Percentiles rank a stretch among this genome's conserved stretches.
Conservation (phyloP, 495 filamentous ascomycete genomes). For the Xylona heveae region DNA sequence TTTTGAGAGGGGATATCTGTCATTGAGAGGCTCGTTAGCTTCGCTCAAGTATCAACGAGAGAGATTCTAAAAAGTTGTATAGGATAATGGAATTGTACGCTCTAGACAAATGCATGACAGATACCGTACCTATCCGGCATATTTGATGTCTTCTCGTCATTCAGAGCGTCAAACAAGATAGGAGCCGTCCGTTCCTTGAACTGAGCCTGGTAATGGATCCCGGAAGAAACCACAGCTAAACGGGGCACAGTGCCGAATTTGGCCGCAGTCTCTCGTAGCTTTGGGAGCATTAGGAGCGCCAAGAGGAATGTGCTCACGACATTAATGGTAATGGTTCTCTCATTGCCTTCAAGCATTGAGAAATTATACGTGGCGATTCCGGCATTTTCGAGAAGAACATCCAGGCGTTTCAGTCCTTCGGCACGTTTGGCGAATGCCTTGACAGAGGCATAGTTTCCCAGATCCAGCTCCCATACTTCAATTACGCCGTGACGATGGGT, state of each 20-base stretch:
- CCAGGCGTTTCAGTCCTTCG: conserved; percentile 15
- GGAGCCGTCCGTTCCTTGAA: conserved; percentile 11
- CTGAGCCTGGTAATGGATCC: conserved; percentile 11
- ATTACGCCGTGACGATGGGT: conserved; percentile 8
- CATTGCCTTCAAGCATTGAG: conserved; percentile 7
- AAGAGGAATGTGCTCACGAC: conserved; percentile 28
- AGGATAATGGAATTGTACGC: too few species aligned
- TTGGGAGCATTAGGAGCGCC: conserved; percentile 19
- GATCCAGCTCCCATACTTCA: conserved; percentile 22
- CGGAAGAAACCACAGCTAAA: conserved; percentile 13
- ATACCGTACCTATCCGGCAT: conserved; percentile 16
- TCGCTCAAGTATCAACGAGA: too few species aligned
- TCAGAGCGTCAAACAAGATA: conserved; percentile 11
- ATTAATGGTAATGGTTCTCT: conserved; percentile 21
- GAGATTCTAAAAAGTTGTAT: too few species aligned
- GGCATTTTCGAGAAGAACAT: conserved; percentile 13
- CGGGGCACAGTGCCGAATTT: conserved; percentile 11
- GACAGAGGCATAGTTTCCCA: conserved; percentile 17
- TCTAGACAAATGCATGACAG: too few species aligned
- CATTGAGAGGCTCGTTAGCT: too few species aligned
- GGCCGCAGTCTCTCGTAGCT: conserved; percentile 11
- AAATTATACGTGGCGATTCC: conserved; percentile 1
- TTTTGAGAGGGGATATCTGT: conserved; percentile 13
- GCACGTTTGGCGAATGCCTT: conserved; percentile 16
- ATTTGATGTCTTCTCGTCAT: conserved; percentile 8